These are phyloP conservation scores for Funneliformis geosporum DNA, from an alignment of 192 early-diverging fungal genomes.

Conservation along the genomic window DNA sequence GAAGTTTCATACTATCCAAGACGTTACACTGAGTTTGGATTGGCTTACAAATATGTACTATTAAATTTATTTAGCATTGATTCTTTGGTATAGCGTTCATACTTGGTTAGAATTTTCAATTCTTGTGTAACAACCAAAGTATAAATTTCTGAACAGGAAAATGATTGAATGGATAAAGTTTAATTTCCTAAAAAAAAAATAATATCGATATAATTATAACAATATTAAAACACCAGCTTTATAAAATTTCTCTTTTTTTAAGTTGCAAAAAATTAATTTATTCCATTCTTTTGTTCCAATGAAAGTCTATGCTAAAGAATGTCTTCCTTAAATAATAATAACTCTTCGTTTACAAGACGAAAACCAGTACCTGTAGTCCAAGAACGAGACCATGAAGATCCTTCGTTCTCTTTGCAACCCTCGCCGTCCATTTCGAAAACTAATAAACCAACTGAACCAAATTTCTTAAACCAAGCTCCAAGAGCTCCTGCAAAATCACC, in stretches of 20 bases:
- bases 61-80: too few relatives aligned
- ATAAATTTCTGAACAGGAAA: too few relatives aligned
- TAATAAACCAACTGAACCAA: background rate
- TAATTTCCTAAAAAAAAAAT: too few relatives aligned
- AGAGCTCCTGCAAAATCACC: constrained; percentile 25
- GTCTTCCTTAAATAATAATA: background rate
- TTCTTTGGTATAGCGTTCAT: too few relatives aligned
- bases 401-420: background rate
- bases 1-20: too few relatives aligned
- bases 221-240: too few relatives aligned
- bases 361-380: background rate
- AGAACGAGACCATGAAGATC: background rate
- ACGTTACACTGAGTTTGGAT: too few relatives aligned
- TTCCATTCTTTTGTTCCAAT: background rate
- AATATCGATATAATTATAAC: too few relatives aligned
- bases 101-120: too few relatives aligned
- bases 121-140: too few relatives aligned
- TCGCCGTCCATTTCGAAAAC: background rate
- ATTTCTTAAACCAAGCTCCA: constrained; percentile 10
- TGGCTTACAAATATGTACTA: too few relatives aligned
- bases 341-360: background rate
- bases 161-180: too few relatives aligned
- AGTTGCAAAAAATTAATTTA: background rate
- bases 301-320: background rate
- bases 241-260: background rate